Conservation (phyloP, 495 filamentous ascomycete species). For the Viridothelium virens region DNA sequence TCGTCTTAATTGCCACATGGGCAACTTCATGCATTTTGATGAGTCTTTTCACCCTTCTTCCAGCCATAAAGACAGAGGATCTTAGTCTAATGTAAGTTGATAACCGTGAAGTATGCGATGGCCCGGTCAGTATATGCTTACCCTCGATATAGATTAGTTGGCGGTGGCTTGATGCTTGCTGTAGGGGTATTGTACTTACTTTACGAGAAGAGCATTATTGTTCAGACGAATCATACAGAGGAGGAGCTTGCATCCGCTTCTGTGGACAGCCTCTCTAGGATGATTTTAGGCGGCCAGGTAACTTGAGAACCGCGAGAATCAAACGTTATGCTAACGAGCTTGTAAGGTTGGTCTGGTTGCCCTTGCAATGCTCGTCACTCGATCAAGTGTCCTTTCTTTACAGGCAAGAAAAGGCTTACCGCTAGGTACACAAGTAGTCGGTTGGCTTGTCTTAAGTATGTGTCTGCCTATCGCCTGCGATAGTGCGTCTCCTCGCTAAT, state of each 20-base stretch:
- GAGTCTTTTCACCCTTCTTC: conserved; percentile 85
- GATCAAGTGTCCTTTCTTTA: conserved; percentile 69
- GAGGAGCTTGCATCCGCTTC: conserved; percentile 20
- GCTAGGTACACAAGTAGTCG: conserved; percentile 77
- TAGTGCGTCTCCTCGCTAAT: conserved; percentile 12
- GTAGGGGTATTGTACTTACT: conserved; percentile 74
- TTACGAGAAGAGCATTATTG: conserved; percentile 65
- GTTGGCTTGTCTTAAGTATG: conserved; percentile 76
- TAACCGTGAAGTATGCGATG: background rate
- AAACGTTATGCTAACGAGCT: background rate
- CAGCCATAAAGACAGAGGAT: conserved; percentile 77
- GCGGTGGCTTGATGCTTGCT: conserved; percentile 69
- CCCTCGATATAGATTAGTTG: conserved; percentile 50
- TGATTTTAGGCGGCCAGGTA: conserved; percentile 34
- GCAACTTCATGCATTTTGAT: conserved; percentile 66
- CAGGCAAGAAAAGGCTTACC: conserved; percentile 86
- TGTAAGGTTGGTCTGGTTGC: conserved; percentile 67
- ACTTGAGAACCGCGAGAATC: conserved; percentile 14
- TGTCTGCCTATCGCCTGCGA: conserved; percentile 11
- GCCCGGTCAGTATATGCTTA: background rate
- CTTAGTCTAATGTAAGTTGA: conserved; percentile 63
- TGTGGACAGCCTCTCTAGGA: conserved; percentile 25
- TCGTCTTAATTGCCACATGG: conserved; percentile 62
- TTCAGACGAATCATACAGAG: conserved; percentile 27
- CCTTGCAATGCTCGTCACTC: conserved; percentile 77